phyloP scores from a whole-genome alignment of 2,329 filamentous ascomycete species.

The Apiospora marii region DNA sequence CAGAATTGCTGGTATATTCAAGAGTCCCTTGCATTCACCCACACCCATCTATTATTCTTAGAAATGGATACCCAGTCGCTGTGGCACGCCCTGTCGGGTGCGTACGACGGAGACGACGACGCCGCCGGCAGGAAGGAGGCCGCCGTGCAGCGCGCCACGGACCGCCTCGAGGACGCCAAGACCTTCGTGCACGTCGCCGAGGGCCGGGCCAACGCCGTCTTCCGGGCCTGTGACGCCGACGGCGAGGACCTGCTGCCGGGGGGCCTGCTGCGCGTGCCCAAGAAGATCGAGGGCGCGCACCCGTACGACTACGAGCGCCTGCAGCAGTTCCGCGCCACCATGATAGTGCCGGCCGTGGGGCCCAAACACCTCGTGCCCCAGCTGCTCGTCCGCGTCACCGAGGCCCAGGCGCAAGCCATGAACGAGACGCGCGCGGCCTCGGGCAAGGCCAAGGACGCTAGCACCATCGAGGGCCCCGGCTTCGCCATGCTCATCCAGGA shows the following conservation, averaged over 20 bases:
- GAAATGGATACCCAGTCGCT: conserved; percentile 15
- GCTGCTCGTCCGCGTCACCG: conserved; percentile 38
- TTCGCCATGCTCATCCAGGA: conserved; percentile 77
- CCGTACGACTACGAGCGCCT: conserved; percentile 52
- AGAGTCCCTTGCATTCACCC: background rate
- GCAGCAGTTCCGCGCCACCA: conserved; percentile 57
- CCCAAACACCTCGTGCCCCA: conserved; percentile 44
- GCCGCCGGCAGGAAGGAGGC: background rate
- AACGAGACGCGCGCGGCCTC: conserved; percentile 58
- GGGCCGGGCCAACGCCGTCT: conserved; percentile 81
- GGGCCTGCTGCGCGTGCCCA: conserved; percentile 68
- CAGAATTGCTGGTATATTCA: background rate
- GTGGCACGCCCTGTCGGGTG: conserved; percentile 21
- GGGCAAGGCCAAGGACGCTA: conserved; percentile 35
- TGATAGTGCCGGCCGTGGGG: conserved; percentile 59
- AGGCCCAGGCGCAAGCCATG: conserved; percentile 60
- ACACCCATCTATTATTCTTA: no score
- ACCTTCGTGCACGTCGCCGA: conserved; percentile 62
- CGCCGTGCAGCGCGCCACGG: background rate
- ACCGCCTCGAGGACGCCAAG: conserved; percentile 32
- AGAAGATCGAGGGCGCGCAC: conserved; percentile 57
- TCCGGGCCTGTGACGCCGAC: conserved; percentile 56
- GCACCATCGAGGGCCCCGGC: conserved; percentile 58
- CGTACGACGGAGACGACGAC: conserved; percentile 4
- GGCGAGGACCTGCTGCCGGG: conserved; percentile 48